A percentile compares a stretch with the other conserved stretches of the same genome.
Conservation (phyloP, 1,139 yeast genomes). For the Kodamaea suecica region DNA sequence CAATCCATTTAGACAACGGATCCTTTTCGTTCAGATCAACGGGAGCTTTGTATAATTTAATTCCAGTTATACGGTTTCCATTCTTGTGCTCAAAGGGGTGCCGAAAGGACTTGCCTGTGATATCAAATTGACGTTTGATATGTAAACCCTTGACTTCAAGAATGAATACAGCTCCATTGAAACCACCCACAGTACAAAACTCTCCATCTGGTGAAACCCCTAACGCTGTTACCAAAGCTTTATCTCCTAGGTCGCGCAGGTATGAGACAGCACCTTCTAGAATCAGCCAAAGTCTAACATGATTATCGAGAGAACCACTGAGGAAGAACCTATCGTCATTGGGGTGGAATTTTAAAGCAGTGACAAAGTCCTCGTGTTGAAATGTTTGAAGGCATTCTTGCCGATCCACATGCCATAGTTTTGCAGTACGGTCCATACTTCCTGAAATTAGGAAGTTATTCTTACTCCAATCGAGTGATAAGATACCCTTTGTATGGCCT, state of each 20-base stretch:
- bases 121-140: constrained; percentile 53
- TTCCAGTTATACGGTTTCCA: constrained; percentile 44
- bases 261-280: constrained; percentile 51
- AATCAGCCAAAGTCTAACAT: constrained; percentile 80
- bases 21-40: constrained; percentile 11
- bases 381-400: constrained; percentile 62
- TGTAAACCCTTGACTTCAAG: constrained; percentile 67
- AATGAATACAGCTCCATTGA: constrained; percentile 65
- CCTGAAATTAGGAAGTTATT: constrained; percentile 78
- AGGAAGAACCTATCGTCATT: constrained; percentile 83
- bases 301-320: constrained; percentile 79
- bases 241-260: constrained; percentile 42
- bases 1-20: constrained; percentile 30
- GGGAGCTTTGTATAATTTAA: constrained; percentile 26
- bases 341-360: constrained; percentile 80
- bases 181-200: constrained; percentile 72
- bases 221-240: constrained; percentile 67
- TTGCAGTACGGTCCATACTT: constrained; percentile 82
- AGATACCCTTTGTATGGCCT: constrained; percentile 69
- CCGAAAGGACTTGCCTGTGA: constrained; percentile 28
- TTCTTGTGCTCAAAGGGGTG: constrained; percentile 27
- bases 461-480: constrained; percentile 84
- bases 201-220: constrained; percentile 70
- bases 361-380: constrained; percentile 75
- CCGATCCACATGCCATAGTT: constrained; percentile 81